Base-by-base conservation (phyloP, 805 yeast species). In the Isabelozyma pseudorhagii region DNA sequence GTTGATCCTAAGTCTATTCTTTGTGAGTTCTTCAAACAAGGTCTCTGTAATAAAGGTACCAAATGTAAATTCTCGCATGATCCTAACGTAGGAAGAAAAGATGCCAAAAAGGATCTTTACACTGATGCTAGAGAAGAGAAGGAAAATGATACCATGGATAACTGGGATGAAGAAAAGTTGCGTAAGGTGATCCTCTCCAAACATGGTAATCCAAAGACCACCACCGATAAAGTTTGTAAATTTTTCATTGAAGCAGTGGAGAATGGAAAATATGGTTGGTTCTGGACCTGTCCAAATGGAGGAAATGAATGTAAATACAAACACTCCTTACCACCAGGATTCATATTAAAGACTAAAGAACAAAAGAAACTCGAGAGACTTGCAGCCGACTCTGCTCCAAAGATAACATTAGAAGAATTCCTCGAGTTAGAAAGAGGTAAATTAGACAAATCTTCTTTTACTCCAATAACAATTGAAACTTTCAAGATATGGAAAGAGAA, bases 211-310 rank as follows among this genome's bases (percentile, higher is more conserved):
- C 91, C 86, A 48, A 84, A 84, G 67, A 90, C 97, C 9, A 91
- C 97, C 11, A 94, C 99, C 0, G 97, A 93, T 56, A 94, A 81
- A 57, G 89, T 94, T 45, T 94, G 99, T 80, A 94, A 92, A 68
- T 83, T 69, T 69, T 96, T 94, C 73, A 89, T 94, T 56, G 97
- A 91, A 52, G 98, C 99, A 0, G 97, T 94, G 50, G 99, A 94
- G 66, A 90, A 91, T 63, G 94, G 93, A 50, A 93, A 93, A 66
- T 94, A 94, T 66, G 99, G 99, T 63, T 94, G 99, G 99, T 92
- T 94, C 71, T 94, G 99, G 99, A 78, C 80, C 17, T 94, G 99
- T 75, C 99, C 99, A 27, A 89, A 89, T 59, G 92, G 93, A 40
- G 97, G 97, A 56, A 83, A 87, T 53, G 86, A 82, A 52, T 94